Base-by-base conservation (phyloP, 352 stramenopile species). In the Phytopythium kandeliae region DNA sequence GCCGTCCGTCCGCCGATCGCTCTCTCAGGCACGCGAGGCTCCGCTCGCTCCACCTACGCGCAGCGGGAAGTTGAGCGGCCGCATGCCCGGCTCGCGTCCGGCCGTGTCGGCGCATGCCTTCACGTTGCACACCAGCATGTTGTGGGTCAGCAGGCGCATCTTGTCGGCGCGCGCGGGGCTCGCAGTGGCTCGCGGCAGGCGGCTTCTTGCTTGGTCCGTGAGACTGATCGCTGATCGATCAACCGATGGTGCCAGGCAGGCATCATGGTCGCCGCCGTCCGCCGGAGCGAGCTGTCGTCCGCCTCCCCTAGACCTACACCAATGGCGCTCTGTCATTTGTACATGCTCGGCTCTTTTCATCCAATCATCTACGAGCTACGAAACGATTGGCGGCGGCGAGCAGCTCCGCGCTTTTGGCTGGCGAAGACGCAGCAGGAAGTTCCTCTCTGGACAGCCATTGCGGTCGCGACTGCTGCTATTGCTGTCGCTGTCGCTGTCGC, bases 41-140 rank as follows among this genome's bases (percentile, higher is more conserved):
- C 41, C 41, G 11, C 9, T 48, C 25, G 24, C 8, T 4, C 2
- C 10, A 64, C 57, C 45, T 59, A 92, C 81, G 36, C 67, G 67
- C 36, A 92, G 72, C n/a, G 82, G 82, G 56, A 89, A 92, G 61
- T 92, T 92, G 48, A 89, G 69, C 36, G 82, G 82, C 52, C 70
- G 69, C 28, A 68, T 56, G 11, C 71, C 73, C 16, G 67, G 66
- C 22, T 87, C 74, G 31, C 74, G 78, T 46, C 75, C 69, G 34
- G 82, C 82, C 11, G 78, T 92, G 60, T 89, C 79, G 37, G 75
- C 63, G 56, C 82, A 92, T 41, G 82, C 77, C 79, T 89, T 89
- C 68, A 93, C 73, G 65, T 91, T 83, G 66, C 82, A 93, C 42
- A 91, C 60, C 57, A 93, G 75, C 82, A 93, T 93, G 62, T 93